phyloP scores from a whole-genome alignment of 352 stramenopile species.

The Globisporangium radiosum region DNA sequence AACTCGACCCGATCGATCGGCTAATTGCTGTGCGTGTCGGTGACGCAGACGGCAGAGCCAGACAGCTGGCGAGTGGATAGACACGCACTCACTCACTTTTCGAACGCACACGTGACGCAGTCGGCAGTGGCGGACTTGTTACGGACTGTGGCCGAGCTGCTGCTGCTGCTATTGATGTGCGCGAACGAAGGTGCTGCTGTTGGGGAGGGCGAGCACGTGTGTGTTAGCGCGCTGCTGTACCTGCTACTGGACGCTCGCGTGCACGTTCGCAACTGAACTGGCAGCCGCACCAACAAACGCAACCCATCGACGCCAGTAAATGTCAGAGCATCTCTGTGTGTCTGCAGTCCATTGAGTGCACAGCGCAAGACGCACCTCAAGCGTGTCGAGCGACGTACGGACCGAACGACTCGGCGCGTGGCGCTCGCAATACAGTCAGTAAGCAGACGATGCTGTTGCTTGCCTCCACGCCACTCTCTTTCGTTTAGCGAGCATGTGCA shows the following conservation, averaged over 20 bases:
- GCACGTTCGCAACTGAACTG: no score
- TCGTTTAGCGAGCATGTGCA: not conserved
- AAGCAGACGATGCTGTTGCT: not conserved
- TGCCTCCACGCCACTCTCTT: not conserved
- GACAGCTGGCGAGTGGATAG: slow-evolving; percentile 1
- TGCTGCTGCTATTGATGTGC: not conserved
- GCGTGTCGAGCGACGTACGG: not conserved
- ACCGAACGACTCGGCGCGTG: not conserved
- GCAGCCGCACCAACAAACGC: no score
- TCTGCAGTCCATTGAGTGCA: no score
- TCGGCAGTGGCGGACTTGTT: not conserved
- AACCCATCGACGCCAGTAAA: no score
- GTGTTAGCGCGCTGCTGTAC: not conserved
- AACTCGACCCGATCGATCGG: not conserved
- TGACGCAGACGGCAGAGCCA: not conserved
- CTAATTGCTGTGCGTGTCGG: not conserved
- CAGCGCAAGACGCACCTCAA: no score
- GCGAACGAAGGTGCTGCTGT: no score
- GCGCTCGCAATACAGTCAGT: no score
- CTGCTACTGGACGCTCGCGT: not conserved
- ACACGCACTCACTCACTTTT: slow-evolving; percentile 1
- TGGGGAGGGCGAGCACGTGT: no score
- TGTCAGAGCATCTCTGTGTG: no score
- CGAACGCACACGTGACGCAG: not conserved
- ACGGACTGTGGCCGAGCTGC: not conserved